Evolutionary conservation across 768 basidiomycete genomes (phyloP).

Genomic region (Pholiota conissans): DNA sequence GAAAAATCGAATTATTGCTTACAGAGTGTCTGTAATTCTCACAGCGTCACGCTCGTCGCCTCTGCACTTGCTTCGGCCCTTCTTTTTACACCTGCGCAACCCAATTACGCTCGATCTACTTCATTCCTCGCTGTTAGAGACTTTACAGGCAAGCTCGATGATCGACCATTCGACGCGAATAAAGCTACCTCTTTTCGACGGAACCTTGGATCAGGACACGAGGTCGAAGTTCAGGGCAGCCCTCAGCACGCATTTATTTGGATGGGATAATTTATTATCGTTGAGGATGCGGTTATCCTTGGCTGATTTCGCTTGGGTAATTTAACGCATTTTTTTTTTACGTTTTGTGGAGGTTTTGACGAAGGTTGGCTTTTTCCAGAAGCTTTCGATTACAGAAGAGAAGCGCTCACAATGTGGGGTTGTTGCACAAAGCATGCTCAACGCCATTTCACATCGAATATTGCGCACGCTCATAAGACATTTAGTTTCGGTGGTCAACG

Average conservation of each 20-base stretch:
- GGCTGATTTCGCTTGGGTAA: conserved; percentile 53
- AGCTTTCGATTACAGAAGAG: conserved; percentile 43
- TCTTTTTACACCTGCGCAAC: conserved; percentile 45
- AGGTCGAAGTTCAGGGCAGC: conserved; percentile 49
- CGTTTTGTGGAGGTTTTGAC: background rate
- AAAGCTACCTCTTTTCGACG: conserved; percentile 25
- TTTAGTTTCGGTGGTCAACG: conserved; percentile 42
- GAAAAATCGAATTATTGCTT: background rate
- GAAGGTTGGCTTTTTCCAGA: conserved; percentile 29
- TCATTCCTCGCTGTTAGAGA: conserved; percentile 38
- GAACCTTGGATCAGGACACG: conserved; percentile 32
- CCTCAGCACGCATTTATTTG: conserved; percentile 58
- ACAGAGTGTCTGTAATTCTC: background rate
- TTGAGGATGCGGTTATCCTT: conserved; percentile 58
- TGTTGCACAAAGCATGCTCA: conserved; percentile 52
- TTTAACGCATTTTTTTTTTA: conserved; percentile 13
- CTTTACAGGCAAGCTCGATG: conserved; percentile 32
- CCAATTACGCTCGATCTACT: conserved; percentile 19
- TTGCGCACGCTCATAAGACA: conserved; percentile 60
- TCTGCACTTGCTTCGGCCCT: conserved; percentile 49
- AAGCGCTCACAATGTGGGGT: conserved; percentile 43
- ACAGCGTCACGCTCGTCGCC: conserved; percentile 47
- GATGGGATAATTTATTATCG: conserved; percentile 52
- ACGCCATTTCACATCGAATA: conserved; percentile 51
- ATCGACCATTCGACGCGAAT: conserved; percentile 36